Evolutionary conservation across 768 basidiomycete species (phyloP).

Genomic region (Rhizopogon sp.): DNA sequence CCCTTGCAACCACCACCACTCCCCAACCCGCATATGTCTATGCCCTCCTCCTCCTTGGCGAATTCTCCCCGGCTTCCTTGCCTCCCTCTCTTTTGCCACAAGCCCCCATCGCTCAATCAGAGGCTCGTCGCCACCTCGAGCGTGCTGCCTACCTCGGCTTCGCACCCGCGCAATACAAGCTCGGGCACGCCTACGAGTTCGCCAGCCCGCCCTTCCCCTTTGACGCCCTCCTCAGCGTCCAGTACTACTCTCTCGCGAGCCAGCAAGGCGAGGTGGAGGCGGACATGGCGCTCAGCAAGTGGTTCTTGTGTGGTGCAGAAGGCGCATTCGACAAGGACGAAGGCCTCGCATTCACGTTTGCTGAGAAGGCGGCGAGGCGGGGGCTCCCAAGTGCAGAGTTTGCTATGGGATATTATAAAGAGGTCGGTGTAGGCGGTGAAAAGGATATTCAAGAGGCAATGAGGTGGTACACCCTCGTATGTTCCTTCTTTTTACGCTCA

Average conservation of each 20-base stretch:
- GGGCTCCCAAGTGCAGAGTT: constrained; percentile 83
- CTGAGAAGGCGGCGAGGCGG: constrained; percentile 77
- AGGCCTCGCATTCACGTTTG: constrained; percentile 79
- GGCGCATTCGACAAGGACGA: constrained; percentile 85
- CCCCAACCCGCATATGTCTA: constrained; percentile 89
- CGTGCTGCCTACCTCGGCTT: constrained; percentile 83
- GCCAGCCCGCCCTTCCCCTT: constrained; percentile 81
- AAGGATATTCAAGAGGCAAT: constrained; percentile 60
- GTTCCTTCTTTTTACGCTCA: constrained; percentile 13
- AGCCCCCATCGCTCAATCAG: constrained; percentile 37
- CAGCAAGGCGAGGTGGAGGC: constrained; percentile 89
- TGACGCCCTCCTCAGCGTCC: constrained; percentile 84
- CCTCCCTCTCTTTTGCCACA: constrained; percentile 46
- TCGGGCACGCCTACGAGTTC: constrained; percentile 90
- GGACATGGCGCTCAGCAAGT: constrained; percentile 95
- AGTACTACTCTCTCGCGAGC: constrained; percentile 81
- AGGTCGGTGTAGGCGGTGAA: constrained; percentile 81
- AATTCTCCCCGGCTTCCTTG: constrained; percentile 68
- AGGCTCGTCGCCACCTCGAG: constrained; percentile 76
- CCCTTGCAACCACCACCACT: constrained; percentile 62
- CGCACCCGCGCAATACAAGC: constrained; percentile 86
- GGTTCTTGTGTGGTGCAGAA: constrained; percentile 89
- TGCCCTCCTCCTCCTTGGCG: constrained; percentile 80
- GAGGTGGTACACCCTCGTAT: constrained; percentile 72
- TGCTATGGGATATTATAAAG: constrained; percentile 93